Evolutionary conservation across 148 eudicot species (phyloP).

Genomic region (Chenopodium suecicum): DNA sequence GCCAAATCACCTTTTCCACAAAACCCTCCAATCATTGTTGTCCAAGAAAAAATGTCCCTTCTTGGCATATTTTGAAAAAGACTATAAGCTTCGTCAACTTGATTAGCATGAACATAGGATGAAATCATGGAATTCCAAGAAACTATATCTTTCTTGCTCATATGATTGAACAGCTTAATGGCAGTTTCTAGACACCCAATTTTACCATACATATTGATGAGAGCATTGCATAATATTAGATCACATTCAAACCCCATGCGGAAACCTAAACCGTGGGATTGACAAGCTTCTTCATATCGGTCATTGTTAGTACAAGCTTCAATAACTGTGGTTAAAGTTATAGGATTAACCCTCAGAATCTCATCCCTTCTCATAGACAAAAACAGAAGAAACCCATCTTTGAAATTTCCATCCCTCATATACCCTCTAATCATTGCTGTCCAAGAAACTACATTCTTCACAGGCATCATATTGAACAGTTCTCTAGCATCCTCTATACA

Average conservation of each 20-base stretch:
- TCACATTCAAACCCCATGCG: slow-evolving; percentile 49
- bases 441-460: slow-evolving; percentile 61
- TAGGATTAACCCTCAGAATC: slow-evolving; percentile 32
- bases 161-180: slow-evolving; percentile 29
- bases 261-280: slow-evolving; percentile 51
- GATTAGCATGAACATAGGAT: slow-evolving; percentile 39
- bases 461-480: slow-evolving; percentile 43
- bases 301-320: slow-evolving; percentile 52
- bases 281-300: slow-evolving; percentile 48
- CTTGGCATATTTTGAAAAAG: slow-evolving; percentile 41
- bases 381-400: slow-evolving; percentile 50
- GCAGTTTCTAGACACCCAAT: slow-evolving; percentile 46
- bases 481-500: slow-evolving; percentile 37
- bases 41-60: slow-evolving; percentile 56
- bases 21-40: slow-evolving; percentile 60
- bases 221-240: slow-evolving; percentile 49
- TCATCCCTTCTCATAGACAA: slow-evolving; percentile 47
- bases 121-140: slow-evolving; percentile 54
- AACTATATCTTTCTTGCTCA: slow-evolving; percentile 42
- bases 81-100: slow-evolving; percentile 40
- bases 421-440: slow-evolving; percentile 58
- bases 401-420: slow-evolving; percentile 39
- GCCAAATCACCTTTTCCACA: slow-evolving; percentile 39
- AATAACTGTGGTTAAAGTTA: slow-evolving; percentile 40
- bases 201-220: slow-evolving; percentile 57